Evolutionary conservation across 306 rosid genomes (phyloP).

Genomic region (Acacia crassicarpa): DNA sequence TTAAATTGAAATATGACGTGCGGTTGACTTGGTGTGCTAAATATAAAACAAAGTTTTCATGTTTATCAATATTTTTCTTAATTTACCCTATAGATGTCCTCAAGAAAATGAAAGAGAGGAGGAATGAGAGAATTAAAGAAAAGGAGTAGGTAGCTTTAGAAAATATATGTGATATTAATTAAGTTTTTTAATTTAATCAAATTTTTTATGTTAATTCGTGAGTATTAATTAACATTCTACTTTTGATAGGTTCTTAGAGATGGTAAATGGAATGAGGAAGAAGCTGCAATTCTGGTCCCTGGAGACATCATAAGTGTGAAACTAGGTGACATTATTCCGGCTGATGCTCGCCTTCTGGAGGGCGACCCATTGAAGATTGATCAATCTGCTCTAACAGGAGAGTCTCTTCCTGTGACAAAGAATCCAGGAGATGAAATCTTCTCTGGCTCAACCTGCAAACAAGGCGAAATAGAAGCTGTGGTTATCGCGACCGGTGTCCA

Average conservation of each 20-base stretch:
- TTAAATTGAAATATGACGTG: too few relatives aligned
- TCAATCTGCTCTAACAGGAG: slow-evolving; percentile 96
- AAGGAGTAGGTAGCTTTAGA: fast-evolving
- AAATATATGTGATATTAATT: too few relatives aligned
- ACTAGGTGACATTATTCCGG: slow-evolving; percentile 93
- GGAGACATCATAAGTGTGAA: slow-evolving; percentile 94
- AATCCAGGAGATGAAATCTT: slow-evolving; percentile 91
- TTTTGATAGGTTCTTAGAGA: slow-evolving; percentile 83
- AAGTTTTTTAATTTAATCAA: too few relatives aligned
- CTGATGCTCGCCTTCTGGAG: slow-evolving; percentile 97
- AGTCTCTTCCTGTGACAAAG: slow-evolving; percentile 93
- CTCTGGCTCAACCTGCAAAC: slow-evolving; percentile 99
- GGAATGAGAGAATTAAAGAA: too few relatives aligned
- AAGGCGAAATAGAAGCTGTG: slow-evolving; percentile 96
- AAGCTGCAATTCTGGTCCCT: slow-evolving; percentile 91
- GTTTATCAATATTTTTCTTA: too few relatives aligned
- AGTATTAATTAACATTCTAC: too few relatives aligned
- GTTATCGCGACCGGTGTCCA: slow-evolving; percentile 98
- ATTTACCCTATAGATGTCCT: too few relatives aligned
- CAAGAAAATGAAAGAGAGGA: too few relatives aligned
- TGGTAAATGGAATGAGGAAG: slow-evolving; percentile 91
- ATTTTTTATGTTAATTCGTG: too few relatives aligned
- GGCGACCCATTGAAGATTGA: slow-evolving; percentile 95
- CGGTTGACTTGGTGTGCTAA: too few relatives aligned
- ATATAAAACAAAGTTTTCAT: too few relatives aligned